Evolutionary conservation across 192 early-diverging fungal species (phyloP).

Genomic region (Gonapodya sp.): DNA sequence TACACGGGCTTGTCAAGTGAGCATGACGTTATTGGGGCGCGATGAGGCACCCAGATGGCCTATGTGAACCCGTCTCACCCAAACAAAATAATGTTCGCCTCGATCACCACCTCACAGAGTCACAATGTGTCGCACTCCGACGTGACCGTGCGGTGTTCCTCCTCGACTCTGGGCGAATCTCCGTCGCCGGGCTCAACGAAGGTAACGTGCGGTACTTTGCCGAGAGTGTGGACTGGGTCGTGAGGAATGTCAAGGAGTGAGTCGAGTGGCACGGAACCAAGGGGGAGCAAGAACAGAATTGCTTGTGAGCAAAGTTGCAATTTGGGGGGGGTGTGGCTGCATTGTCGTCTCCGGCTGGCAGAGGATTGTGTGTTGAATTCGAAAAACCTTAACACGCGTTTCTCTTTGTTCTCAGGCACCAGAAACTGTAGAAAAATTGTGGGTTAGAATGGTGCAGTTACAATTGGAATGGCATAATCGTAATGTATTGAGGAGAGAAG

Average conservation of each 20-base stretch:
- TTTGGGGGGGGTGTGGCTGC: too few species aligned
- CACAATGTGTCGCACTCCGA: conserved; percentile 76
- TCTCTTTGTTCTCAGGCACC: too few species aligned
- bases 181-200: conserved; percentile 89
- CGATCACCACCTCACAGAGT: conserved; percentile 23
- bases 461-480: too few species aligned
- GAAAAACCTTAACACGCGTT: too few species aligned
- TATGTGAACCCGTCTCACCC: background rate
- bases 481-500: too few species aligned
- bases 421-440: too few species aligned
- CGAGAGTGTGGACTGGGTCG: conserved; percentile 26
- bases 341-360: too few species aligned
- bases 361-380: too few species aligned
- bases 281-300: too few species aligned
- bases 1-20: conserved; percentile 76
- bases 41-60: too few species aligned
- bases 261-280: background rate
- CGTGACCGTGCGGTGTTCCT: conserved; percentile 85
- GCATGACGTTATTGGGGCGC: background rate
- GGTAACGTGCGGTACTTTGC: conserved; percentile 93
- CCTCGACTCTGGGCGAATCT: conserved; percentile 90
- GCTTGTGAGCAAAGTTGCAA: too few species aligned
- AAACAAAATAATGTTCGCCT: background rate
- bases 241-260: background rate
- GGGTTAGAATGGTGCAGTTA: too few species aligned